A percentile compares a stretch with the other conserved stretches of the same genome.
Conservation (phyloP, 257 asterid genomes). For the Catharanthus roseus region DNA sequence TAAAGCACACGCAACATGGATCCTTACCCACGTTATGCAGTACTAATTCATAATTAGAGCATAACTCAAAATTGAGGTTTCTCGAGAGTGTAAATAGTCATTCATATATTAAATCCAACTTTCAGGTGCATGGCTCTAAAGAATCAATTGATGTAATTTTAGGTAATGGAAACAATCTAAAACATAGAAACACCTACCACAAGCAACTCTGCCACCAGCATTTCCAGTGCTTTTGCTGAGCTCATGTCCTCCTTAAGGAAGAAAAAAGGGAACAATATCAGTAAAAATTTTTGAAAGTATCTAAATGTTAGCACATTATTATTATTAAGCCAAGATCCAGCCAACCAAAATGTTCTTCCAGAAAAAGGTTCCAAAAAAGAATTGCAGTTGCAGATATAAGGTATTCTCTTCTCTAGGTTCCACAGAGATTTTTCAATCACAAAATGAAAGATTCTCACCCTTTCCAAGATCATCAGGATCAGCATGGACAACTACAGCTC, state of each 20-base stretch:
- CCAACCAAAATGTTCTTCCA: not conserved
- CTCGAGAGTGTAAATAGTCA: not conserved
- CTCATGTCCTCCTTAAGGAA: conserved; percentile 80
- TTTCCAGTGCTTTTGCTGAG: conserved; percentile 94
- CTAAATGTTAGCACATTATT: not conserved
- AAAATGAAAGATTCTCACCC: conserved; percentile 41
- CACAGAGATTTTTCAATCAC: not conserved
- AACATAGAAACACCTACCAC: conserved; percentile 43
- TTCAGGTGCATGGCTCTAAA: not conserved
- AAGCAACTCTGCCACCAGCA: conserved; percentile 97
- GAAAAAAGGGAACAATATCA: conserved; percentile 3
- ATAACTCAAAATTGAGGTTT: too few species aligned
- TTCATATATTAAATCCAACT: not conserved
- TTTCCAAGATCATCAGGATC: conserved; percentile 97
- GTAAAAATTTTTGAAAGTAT: not conserved
- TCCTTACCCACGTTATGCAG: not conserved
- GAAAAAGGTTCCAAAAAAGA: not conserved
- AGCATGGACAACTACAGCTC: conserved; percentile 98
- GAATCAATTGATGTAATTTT: too few species aligned
- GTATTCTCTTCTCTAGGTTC: not conserved
- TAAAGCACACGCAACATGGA: too few species aligned
- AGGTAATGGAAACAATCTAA: not conserved
- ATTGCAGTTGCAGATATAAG: not conserved
- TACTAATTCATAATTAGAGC: not conserved
- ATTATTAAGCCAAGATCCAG: not conserved